phyloP scores from a whole-genome alignment of 495 filamentous ascomycete species.

The Baudoinia panamericana region DNA sequence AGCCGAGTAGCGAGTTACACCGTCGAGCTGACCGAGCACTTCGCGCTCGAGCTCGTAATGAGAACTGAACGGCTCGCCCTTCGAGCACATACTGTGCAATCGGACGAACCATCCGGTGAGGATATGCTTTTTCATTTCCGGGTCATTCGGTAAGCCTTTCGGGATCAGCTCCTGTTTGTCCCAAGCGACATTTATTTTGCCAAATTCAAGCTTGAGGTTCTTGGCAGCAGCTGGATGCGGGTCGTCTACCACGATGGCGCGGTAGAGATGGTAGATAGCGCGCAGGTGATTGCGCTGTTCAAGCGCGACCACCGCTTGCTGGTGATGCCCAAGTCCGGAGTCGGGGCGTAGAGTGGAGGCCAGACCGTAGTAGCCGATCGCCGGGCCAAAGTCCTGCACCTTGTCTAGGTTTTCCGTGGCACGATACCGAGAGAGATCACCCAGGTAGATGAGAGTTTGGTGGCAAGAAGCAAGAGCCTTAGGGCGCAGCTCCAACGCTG shows the following conservation, averaged over 20 bases:
- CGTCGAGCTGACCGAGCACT: constrained; percentile 60
- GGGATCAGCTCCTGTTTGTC: constrained; percentile 44
- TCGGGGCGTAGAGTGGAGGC: constrained; percentile 65
- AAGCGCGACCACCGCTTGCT: constrained; percentile 71
- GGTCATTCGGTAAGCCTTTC: constrained; percentile 35
- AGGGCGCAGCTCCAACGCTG: constrained; percentile 38
- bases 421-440: constrained; percentile 85
- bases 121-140: constrained; percentile 35
- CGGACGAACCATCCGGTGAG: constrained; percentile 73
- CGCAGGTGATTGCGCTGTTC: constrained; percentile 64
- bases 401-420: constrained; percentile 49
- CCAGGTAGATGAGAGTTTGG: constrained; percentile 69
- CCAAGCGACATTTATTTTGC: constrained; percentile 51
- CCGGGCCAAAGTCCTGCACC: constrained; percentile 63
- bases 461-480: constrained; percentile 64
- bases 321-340: constrained; percentile 73
- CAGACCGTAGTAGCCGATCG: constrained; percentile 71
- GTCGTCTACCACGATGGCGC: constrained; percentile 56
- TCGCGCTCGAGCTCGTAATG: constrained; percentile 79
- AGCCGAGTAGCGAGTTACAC: constrained; percentile 56
- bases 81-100: constrained; percentile 73
- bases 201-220: constrained; percentile 75
- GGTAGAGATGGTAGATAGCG: constrained; percentile 78
- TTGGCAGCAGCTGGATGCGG: constrained; percentile 57
- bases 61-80: constrained; percentile 53